Evolutionary conservation across 768 basidiomycete genomes (phyloP).

Genomic region (Galerina marginata): DNA sequence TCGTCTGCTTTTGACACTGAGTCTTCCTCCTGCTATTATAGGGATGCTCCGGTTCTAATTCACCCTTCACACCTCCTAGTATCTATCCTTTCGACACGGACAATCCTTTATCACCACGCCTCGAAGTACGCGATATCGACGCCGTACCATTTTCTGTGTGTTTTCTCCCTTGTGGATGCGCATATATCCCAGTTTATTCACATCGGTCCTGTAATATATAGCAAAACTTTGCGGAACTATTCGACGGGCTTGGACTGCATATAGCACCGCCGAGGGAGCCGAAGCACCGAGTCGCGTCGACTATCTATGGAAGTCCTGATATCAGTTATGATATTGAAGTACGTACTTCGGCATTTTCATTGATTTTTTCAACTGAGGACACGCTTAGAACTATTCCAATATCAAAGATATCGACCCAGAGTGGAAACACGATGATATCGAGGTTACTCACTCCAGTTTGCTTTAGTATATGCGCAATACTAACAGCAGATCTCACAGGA

Average conservation of each 20-base stretch:
- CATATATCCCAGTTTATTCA: conserved; percentile 16
- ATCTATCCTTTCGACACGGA: background rate
- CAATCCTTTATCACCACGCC: conserved; percentile 14
- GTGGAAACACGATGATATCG: conserved; percentile 56
- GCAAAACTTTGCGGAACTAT: conserved; percentile 38
- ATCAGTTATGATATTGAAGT: conserved; percentile 52
- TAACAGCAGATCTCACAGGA: conserved; percentile 38
- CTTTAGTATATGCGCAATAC: background rate
- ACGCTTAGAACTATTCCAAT: conserved; percentile 44
- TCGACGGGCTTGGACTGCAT: conserved; percentile 29
- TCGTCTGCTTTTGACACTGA: background rate
- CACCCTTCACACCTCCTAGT: conserved; percentile 9
- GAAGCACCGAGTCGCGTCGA: background rate
- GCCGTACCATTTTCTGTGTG: conserved; percentile 29
- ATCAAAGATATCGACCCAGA: conserved; percentile 46
- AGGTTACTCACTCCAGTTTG: conserved; percentile 37
- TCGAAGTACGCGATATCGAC: conserved; percentile 26
- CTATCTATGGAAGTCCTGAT: conserved; percentile 20
- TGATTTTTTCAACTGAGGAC: background rate
- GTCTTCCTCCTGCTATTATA: background rate
- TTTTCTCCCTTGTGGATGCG: background rate
- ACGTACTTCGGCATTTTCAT: conserved; percentile 1
- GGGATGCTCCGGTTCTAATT: conserved; percentile 2
- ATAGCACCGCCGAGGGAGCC: background rate
- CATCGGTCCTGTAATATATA: conserved; percentile 12